Conservation (phyloP, 202 grass and related monocot genomes). For the Hordeum pubiflorum region DNA sequence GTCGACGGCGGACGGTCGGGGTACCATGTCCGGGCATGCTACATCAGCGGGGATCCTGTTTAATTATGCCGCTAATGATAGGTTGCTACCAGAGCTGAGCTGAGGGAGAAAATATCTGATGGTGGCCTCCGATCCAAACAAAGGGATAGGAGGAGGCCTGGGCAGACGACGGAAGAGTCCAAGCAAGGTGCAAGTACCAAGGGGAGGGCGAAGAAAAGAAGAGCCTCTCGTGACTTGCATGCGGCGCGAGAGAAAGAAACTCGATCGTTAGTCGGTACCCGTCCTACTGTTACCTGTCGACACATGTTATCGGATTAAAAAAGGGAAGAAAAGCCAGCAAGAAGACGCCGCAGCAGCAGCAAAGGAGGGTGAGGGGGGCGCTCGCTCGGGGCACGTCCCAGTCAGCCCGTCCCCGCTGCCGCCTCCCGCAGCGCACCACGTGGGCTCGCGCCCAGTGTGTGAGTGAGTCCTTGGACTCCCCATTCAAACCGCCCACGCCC, state of each 20-base stretch:
- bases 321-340: neutral
- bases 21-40: neutral
- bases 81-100: too few species aligned
- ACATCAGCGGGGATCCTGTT: neutral
- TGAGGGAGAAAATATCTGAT: neutral
- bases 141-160: neutral
- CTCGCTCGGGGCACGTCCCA: neutral
- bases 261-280: neutral
- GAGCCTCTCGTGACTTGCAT: neutral
- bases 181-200: slow-evolving; percentile 14
- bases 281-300: neutral
- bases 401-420: slow-evolving; percentile 27
- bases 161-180: neutral
- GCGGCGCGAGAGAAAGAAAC: neutral
- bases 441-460: slow-evolving; percentile 2
- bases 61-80: neutral
- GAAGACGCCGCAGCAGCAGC: neutral
- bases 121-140: neutral
- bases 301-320: neutral
- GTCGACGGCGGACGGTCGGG: neutral
- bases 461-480: slow-evolving; percentile 13
- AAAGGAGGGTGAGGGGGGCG: neutral
- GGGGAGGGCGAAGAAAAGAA: neutral
- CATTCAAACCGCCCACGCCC: slow-evolving; percentile 36
- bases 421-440: slow-evolving; percentile 37